Conservation (phyloP, 148 eudicot genomes). For the Beta vulgaris region DNA sequence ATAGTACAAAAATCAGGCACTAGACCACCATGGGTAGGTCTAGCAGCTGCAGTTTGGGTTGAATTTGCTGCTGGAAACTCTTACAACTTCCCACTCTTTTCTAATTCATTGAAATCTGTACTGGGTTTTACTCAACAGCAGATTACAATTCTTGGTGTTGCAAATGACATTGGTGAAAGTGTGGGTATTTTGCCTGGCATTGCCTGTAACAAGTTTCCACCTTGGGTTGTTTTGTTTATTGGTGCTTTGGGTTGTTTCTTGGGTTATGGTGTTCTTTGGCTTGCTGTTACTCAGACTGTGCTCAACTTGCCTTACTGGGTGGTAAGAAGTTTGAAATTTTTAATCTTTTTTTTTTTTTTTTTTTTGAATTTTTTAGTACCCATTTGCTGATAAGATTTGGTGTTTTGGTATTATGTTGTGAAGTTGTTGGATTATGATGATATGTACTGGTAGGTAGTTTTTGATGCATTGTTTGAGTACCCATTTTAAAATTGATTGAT, state of each 20-base stretch:
- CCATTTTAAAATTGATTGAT: neutral
- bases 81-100: slow-evolving; percentile 72
- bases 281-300: slow-evolving; percentile 79
- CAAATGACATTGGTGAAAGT: slow-evolving; percentile 87
- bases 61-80: slow-evolving; percentile 79
- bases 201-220: slow-evolving; percentile 81
- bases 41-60: slow-evolving; percentile 93
- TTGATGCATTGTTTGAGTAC: neutral
- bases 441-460: neutral
- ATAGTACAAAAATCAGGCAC: slow-evolving; percentile 57
- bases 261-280: slow-evolving; percentile 90
- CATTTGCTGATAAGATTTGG: neutral
- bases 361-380: neutral
- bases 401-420: neutral
- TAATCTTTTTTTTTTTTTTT: neutral
- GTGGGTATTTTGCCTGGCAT: slow-evolving; percentile 84
- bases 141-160: slow-evolving; percentile 83
- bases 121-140: slow-evolving; percentile 79
- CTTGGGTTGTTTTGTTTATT: slow-evolving; percentile 68
- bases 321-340: slow-evolving; percentile 47
- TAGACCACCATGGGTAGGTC: slow-evolving; percentile 95
- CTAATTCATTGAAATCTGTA: slow-evolving; percentile 61
- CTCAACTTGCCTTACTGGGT: slow-evolving; percentile 74
- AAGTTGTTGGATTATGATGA: neutral
- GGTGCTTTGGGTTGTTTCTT: slow-evolving; percentile 62